A percentile compares a stretch with the other conserved stretches of the same genome.
These are phyloP conservation scores for Corymbia maculata DNA, from an alignment of 345 rosid species.

Conservation along the genomic window DNA sequence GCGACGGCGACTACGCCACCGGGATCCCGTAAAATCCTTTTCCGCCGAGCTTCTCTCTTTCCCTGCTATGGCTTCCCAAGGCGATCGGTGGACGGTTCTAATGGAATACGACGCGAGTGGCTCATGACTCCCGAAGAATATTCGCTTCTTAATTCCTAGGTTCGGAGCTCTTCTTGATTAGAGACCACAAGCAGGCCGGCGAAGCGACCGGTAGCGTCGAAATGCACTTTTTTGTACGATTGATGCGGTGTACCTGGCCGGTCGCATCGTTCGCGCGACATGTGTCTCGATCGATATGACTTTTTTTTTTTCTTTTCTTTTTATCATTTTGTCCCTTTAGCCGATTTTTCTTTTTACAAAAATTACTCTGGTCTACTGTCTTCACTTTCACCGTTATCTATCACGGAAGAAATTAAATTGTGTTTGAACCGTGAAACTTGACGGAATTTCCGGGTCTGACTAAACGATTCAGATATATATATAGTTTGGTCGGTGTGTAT, in stretches of 20 bases:
- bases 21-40: too few relatives aligned
- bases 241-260: fast-evolving
- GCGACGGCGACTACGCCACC: too few relatives aligned
- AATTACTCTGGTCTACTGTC: neutral
- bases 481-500: neutral
- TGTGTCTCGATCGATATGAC: fast-evolving
- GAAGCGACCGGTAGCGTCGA: neutral
- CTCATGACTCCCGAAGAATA: neutral
- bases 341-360: neutral
- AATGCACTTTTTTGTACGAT: fast-evolving
- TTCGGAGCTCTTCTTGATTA: neutral
- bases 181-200: neutral
- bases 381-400: neutral
- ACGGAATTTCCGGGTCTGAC: neutral
- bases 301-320: too few relatives aligned
- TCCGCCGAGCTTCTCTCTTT: neutral
- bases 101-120: neutral
- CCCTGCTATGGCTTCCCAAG: neutral
- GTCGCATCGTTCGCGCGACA: fast-evolving
- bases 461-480: neutral
- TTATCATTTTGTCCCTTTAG: neutral
- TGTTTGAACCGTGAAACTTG: neutral
- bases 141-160: neutral
- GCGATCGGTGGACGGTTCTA: neutral
- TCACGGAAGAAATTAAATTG: neutral